Evolutionary conservation across 306 rosid genomes (phyloP).

Genomic region (Vicia sativa): DNA sequence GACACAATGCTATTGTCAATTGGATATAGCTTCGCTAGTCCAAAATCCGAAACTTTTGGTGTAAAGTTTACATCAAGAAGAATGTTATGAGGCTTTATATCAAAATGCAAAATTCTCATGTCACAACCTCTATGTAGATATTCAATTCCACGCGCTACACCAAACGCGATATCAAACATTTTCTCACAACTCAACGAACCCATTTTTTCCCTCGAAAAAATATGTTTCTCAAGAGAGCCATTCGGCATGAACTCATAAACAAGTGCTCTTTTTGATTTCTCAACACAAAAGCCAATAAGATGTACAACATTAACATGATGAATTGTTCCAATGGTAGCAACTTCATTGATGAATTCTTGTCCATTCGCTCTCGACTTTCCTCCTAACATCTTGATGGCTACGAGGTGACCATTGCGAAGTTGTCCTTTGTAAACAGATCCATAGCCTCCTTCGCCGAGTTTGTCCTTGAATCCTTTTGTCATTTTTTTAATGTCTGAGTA

Average conservation of each 20-base stretch:
- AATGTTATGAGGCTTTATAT: constrained; percentile 37
- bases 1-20: constrained; percentile 31
- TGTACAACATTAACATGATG: constrained; percentile 43
- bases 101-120: constrained; percentile 39
- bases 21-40: constrained; percentile 28
- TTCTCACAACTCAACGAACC: constrained; percentile 8
- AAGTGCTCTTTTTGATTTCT: constrained; percentile 39
- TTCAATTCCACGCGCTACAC: constrained; percentile 29
- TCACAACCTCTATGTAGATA: constrained; percentile 33
- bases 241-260: constrained; percentile 41
- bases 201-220: neutral
- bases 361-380: constrained; percentile 38
- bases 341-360: constrained; percentile 46
- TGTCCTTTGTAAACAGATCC: constrained; percentile 45
- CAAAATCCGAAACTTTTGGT: constrained; percentile 36
- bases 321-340: constrained; percentile 45
- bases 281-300: constrained; percentile 40
- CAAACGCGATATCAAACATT: constrained; percentile 37
- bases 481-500: constrained; percentile 35
- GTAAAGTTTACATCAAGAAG: constrained; percentile 20
- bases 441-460: constrained; percentile 49
- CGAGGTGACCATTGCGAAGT: constrained; percentile 31
- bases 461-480: constrained; percentile 35
- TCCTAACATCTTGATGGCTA: constrained; percentile 40
- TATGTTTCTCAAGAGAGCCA: constrained; percentile 41